These are phyloP conservation scores for Fusarium tanahbumbuense DNA, from an alignment of 2,329 filamentous ascomycete species.

Conservation along the genomic window DNA sequence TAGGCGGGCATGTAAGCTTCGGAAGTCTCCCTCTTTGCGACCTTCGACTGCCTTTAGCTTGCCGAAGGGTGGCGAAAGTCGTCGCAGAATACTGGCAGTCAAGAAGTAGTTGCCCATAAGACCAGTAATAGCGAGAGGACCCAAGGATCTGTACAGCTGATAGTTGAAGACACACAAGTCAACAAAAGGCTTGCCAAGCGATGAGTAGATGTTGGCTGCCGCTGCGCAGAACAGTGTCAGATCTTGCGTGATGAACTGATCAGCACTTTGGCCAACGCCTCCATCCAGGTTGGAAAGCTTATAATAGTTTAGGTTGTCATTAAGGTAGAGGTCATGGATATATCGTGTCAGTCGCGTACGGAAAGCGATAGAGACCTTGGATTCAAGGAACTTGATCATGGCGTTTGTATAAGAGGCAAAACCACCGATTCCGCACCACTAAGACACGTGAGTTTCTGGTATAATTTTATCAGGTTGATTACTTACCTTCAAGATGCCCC, in stretches of 20 bases:
- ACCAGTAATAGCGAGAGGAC: slow-evolving; percentile 86
- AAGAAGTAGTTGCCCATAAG: slow-evolving; percentile 93
- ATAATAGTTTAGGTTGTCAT: slow-evolving; percentile 95
- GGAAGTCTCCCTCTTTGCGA: slow-evolving; percentile 93
- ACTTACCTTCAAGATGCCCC: slow-evolving; percentile 82
- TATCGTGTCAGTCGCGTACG: slow-evolving; percentile 93
- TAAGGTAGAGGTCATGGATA: slow-evolving; percentile 96
- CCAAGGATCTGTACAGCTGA: slow-evolving; percentile 91
- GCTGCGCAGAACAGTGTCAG: slow-evolving; percentile 94
- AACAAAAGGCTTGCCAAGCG: slow-evolving; percentile 96
- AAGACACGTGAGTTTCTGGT: slow-evolving; percentile 12
- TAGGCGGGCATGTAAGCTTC: slow-evolving; percentile 87
- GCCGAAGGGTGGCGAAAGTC: slow-evolving; percentile 92
- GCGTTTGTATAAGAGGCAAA: slow-evolving; percentile 97
- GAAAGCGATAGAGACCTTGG: slow-evolving; percentile 98
- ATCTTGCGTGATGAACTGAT: slow-evolving; percentile 98
- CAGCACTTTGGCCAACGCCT: slow-evolving; percentile 88
- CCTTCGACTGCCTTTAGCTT: slow-evolving; percentile 97
- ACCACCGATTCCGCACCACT: slow-evolving; percentile 93
- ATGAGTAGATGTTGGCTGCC: slow-evolving; percentile 93
- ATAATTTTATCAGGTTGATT: too few species aligned
- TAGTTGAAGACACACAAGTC: slow-evolving; percentile 98
- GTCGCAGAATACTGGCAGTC: slow-evolving; percentile 88
- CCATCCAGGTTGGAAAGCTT: slow-evolving; percentile 94
- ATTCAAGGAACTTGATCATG: slow-evolving; percentile 98